Evolutionary conservation across 2,329 filamentous ascomycete species (phyloP).

Genomic region (Penicillium sp.): DNA sequence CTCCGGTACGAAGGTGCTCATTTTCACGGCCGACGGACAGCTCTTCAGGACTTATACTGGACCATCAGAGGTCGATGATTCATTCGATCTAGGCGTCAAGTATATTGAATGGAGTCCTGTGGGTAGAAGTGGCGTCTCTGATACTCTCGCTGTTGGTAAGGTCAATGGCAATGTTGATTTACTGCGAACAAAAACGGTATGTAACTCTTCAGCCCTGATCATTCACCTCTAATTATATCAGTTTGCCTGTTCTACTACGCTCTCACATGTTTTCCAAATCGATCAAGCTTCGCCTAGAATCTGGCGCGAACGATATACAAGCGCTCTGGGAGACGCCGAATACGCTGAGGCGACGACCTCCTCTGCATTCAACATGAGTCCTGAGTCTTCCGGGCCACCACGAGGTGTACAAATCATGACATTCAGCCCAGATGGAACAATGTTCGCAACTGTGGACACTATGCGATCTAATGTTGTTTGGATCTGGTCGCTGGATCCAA

Average conservation of each 20-base stretch:
- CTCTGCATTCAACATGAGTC: constrained; percentile 37
- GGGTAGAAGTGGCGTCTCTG: constrained; percentile 29
- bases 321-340: constrained; percentile 35
- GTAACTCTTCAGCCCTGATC: constrained; percentile 6
- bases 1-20: constrained; percentile 54
- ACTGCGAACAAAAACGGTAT: constrained; percentile 48
- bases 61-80: constrained; percentile 37
- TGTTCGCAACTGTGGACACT: constrained; percentile 47
- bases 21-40: constrained; percentile 65
- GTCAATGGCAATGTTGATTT: constrained; percentile 56
- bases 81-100: constrained; percentile 55
- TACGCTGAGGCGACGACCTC: constrained; percentile 45
- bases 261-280: constrained; percentile 39
- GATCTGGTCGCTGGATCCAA: constrained; percentile 46
- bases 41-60: constrained; percentile 59
- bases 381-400: constrained; percentile 33
- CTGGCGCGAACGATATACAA: constrained; percentile 39
- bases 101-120: constrained; percentile 58
- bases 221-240: constrained; percentile 17
- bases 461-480: constrained; percentile 49
- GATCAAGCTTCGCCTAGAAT: constrained; percentile 37
- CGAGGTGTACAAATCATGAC: constrained; percentile 44
- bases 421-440: constrained; percentile 43
- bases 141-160: constrained; percentile 55
- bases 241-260: constrained; percentile 39